Conservation (phyloP, 257 asterid species). For the Solanum lignicaule region DNA sequence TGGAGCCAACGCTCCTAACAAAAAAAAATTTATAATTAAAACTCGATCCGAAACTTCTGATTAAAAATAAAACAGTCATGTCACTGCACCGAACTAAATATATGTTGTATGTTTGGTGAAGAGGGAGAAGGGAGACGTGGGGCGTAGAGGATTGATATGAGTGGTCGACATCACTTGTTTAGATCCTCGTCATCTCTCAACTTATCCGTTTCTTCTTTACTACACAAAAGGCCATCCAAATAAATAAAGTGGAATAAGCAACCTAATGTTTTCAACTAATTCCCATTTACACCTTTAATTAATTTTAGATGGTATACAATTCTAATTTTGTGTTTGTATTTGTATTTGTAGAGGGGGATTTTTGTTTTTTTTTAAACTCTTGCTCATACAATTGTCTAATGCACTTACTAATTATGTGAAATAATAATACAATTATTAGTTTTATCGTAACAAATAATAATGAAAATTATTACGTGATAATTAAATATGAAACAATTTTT, state of each 20-base stretch:
- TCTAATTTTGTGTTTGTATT: neutral
- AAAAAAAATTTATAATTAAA: too few relatives aligned
- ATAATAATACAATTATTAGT: neutral
- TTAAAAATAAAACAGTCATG: too few relatives aligned
- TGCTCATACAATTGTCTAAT: neutral
- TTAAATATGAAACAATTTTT: neutral
- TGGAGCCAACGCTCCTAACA: too few relatives aligned
- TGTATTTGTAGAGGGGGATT: neutral
- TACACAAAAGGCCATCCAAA: neutral
- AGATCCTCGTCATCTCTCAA: slow-evolving; percentile 36
- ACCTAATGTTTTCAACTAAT: neutral
- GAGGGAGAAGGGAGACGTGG: slow-evolving; percentile 7
- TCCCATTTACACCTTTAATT: neutral
- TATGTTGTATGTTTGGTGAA: neutral
- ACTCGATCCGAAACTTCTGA: fast-evolving
- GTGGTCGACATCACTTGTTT: slow-evolving; percentile 31
- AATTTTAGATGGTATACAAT: neutral
- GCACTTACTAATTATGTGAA: neutral
- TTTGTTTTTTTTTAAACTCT: neutral
- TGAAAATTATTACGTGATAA: neutral
- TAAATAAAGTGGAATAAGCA: neutral
- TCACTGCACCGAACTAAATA: too few relatives aligned
- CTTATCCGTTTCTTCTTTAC: slow-evolving; percentile 5
- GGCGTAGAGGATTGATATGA: slow-evolving; percentile 33
- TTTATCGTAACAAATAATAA: neutral